Evolutionary conservation across 345 rosid genomes (phyloP), one percentile per base, ranked within the genome.

Genomic region (Firmiana major): DNA sequence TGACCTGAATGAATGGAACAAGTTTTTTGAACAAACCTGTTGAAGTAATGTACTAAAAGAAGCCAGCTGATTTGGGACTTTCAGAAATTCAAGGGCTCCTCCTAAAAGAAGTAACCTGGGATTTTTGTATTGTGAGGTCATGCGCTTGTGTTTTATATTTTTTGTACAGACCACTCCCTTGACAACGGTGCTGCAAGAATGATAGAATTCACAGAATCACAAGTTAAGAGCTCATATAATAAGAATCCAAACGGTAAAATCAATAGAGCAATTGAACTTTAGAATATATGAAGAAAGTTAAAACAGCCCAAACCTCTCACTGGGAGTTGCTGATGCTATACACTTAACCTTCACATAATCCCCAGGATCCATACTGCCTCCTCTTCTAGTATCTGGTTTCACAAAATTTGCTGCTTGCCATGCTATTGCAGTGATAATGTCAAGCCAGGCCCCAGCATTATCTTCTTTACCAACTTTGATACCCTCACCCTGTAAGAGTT

Each of bases 361-460:
- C 72, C 80, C 91, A 5, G 99, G 99, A 85, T 97, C 99, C 99
- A 97, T 97, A 85, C 98, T 97, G 78, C 98, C 99, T 31, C 98
- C 99, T 77, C 83, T 89, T 84, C 97, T 91, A 76, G 97, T 97
- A 85, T 97, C 97, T 13, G 99, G 99, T 83, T 91, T 97, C 77
- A 97, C 97, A 82, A 87, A 97, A 81, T 78, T 92, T 0, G 99
- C 99, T 81, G 98, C 98, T 86, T 94, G 97, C 97, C 95, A 92
- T 15, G 99, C 97, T 78, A 94, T 51, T 75, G 81, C 58, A 9
- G 98, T 90, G 77, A 97, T 87, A 75, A 91, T 86, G 82, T 91
- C 96, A 73, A 92, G 86, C 99, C 99, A 97, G 81, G 88, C 90
- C 21, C 83, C 94, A 55, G 73, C 69, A 77, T 79, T 68, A 17